Conservation (phyloP, 805 yeast genomes). For the Debaryomyces hansenii region DNA sequence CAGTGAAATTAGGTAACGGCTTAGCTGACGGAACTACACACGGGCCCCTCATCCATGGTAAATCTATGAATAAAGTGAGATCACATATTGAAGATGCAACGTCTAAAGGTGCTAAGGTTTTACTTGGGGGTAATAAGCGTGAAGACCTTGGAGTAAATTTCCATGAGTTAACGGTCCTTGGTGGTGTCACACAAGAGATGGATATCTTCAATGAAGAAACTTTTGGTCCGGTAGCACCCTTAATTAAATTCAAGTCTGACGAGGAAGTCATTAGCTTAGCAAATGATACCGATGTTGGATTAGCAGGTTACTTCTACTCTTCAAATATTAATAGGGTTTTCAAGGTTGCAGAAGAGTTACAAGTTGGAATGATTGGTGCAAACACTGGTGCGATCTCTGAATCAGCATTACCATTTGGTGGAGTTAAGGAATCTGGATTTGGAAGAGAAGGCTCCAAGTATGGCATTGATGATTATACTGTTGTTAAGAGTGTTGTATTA, state of each 20-base stretch:
- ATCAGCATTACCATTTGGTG: constrained; percentile 60
- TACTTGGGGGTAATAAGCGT: constrained; percentile 59
- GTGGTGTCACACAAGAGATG: constrained; percentile 60
- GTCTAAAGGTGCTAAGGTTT: constrained; percentile 60
- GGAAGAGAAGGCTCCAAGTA: constrained; percentile 68
- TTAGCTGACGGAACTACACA: constrained; percentile 59
- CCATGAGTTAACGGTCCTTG: constrained; percentile 67
- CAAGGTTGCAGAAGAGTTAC: constrained; percentile 63
- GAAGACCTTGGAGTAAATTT: constrained; percentile 60
- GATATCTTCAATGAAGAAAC: constrained; percentile 67
- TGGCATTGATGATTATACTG: constrained; percentile 63
- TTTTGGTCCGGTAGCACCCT: constrained; percentile 78
- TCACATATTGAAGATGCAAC: constrained; percentile 67
- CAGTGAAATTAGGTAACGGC: constrained; percentile 63
- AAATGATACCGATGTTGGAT: constrained; percentile 68
- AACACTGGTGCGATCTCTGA: constrained; percentile 74
- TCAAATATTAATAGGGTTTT: constrained; percentile 53
- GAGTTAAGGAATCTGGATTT: constrained; percentile 65
- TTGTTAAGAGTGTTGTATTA: constrained; percentile 61
- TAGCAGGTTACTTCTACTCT: constrained; percentile 76
- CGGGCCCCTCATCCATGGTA: constrained; percentile 71
- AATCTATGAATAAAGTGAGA: constrained; percentile 61
- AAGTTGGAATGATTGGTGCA: constrained; percentile 81
- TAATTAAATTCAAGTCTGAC: constrained; percentile 62
- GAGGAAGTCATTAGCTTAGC: constrained; percentile 64